Percentiles rank a stretch among this genome's conserved stretches.
phyloP scores from a whole-genome alignment of 306 rosid species.

The Begonia loranthoides region DNA sequence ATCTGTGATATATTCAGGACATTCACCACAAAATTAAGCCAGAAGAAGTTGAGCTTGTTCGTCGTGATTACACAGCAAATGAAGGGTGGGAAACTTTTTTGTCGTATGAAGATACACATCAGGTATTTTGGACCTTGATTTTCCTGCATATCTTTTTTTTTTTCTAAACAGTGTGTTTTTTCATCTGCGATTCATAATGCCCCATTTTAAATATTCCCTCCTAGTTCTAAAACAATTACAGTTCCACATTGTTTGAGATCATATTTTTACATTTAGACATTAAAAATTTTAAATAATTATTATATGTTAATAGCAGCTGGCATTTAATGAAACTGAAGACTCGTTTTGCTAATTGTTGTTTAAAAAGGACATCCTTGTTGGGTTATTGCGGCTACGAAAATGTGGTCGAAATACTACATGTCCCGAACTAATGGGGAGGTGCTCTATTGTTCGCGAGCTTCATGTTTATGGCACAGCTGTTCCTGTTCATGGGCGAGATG shows the following conservation, averaged over 20 bases:
- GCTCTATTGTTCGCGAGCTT: conserved; percentile 90
- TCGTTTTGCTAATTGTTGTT: conserved; percentile 7
- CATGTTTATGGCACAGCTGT: conserved; percentile 98
- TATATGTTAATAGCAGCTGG: background rate
- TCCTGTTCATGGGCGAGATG: conserved; percentile 92
- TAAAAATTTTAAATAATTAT: background rate
- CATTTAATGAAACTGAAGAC: conserved; percentile 7
- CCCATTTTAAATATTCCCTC: too few relatives aligned
- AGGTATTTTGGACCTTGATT: conserved; percentile 32
- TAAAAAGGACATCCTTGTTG: conserved; percentile 83
- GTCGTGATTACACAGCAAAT: conserved; percentile 86
- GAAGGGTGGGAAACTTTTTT: conserved; percentile 99
- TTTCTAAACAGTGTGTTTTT: too few relatives aligned
- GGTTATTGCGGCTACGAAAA: conserved; percentile 75
- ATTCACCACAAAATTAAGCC: conserved; percentile 92
- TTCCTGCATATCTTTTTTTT: background rate
- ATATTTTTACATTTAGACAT: too few relatives aligned
- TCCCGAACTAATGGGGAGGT: conserved; percentile 77
- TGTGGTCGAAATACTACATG: conserved; percentile 72
- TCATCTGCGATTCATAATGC: too few relatives aligned
- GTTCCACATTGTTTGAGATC: too few relatives aligned
- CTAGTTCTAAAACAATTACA: too few relatives aligned
- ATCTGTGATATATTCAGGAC: conserved; percentile 30
- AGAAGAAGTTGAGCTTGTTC: conserved; percentile 90
- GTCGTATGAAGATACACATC: conserved; percentile 83